Percentiles rank a stretch among this genome's conserved stretches.
These are phyloP conservation scores for Rhizopogon parksii DNA, from an alignment of 1,284 basidiomycete species.

Conservation along the genomic window DNA sequence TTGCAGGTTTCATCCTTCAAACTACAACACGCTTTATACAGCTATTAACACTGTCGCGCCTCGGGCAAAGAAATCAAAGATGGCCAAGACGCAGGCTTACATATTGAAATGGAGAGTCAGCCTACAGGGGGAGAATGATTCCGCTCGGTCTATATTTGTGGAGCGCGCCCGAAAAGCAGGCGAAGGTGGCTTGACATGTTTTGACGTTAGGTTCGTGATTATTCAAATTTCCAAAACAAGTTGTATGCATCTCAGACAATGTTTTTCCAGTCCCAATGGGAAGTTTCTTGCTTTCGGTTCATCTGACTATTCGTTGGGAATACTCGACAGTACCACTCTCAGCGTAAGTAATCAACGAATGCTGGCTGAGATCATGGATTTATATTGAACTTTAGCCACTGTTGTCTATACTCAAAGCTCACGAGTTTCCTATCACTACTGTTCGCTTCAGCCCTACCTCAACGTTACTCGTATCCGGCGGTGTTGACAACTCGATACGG, in stretches of 20 bases:
- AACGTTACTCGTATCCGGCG: conserved; percentile 82
- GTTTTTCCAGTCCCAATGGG: conserved; percentile 61
- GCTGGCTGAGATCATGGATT: conserved; percentile 5
- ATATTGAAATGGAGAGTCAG: conserved; percentile 60
- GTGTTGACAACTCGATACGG: conserved; percentile 86
- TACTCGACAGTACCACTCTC: conserved; percentile 78
- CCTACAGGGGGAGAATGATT: conserved; percentile 43
- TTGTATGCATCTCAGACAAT: conserved; percentile 5
- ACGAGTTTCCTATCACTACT: conserved; percentile 91
- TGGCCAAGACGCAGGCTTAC: conserved; percentile 50
- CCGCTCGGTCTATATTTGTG: conserved; percentile 13
- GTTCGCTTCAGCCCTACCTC: conserved; percentile 83
- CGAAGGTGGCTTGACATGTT: conserved; percentile 76
- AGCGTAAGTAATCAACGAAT: conserved; percentile 47
- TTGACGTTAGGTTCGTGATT: conserved; percentile 69
- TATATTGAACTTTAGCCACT: conserved; percentile 55
- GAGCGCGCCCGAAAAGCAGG: conserved; percentile 61
- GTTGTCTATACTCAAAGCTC: conserved; percentile 84
- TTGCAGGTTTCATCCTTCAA: conserved; percentile 54
- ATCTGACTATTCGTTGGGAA: conserved; percentile 81
- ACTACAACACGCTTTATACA: conserved; percentile 57
- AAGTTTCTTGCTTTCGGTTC: conserved; percentile 79
- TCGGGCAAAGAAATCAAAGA: conserved; percentile 46
- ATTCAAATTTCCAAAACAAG: conserved; percentile 2
- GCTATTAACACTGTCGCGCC: conserved; percentile 66